Conservation (phyloP, 352 stramenopile species). For the Pythium plurisporium region DNA sequence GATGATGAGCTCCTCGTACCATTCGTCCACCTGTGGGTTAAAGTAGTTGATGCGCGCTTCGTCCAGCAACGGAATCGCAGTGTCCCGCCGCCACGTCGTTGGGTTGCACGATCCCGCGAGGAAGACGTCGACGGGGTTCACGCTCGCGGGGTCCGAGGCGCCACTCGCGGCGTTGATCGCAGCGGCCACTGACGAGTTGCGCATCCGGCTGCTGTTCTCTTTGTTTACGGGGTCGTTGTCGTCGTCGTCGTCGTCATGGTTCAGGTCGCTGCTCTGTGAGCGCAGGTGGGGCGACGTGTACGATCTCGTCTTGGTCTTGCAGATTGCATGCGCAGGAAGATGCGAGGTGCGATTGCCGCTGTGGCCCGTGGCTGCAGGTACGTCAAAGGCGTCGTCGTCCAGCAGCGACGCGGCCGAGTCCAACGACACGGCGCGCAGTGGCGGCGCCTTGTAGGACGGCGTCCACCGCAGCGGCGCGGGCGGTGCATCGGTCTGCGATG, state of each 20-base stretch:
- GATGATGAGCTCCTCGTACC: conserved; percentile 80
- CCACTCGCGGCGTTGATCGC: neutral
- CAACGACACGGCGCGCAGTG: conserved; percentile 22
- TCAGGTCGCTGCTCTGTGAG: conserved; percentile 4
- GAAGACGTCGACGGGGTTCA: conserved; percentile 63
- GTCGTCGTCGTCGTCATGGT: neutral
- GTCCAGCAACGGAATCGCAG: conserved; percentile 73
- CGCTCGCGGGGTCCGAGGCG: neutral
- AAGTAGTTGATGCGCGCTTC: conserved; percentile 68
- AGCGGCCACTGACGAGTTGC: neutral
- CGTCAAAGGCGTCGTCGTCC: conserved; percentile 10
- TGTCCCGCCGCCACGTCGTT: conserved; percentile 80
- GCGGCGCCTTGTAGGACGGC: conserved; percentile 14
- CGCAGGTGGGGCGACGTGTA: conserved; percentile 69
- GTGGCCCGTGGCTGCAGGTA: neutral
- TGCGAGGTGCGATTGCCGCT: neutral
- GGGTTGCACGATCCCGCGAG: conserved; percentile 86
- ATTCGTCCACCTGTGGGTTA: conserved; percentile 89
- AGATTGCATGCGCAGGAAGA: conserved; percentile 38
- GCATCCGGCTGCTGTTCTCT: conserved; percentile 12
- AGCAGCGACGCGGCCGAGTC: conserved; percentile 15
- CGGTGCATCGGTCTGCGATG: too few relatives aligned
- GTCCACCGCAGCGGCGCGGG: conserved; percentile 10
- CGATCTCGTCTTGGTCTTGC: conserved; percentile 39
- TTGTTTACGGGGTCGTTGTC: conserved; percentile 2